Base-by-base conservation (phyloP, 1,284 basidiomycete species). In the Melampsora medusae region DNA sequence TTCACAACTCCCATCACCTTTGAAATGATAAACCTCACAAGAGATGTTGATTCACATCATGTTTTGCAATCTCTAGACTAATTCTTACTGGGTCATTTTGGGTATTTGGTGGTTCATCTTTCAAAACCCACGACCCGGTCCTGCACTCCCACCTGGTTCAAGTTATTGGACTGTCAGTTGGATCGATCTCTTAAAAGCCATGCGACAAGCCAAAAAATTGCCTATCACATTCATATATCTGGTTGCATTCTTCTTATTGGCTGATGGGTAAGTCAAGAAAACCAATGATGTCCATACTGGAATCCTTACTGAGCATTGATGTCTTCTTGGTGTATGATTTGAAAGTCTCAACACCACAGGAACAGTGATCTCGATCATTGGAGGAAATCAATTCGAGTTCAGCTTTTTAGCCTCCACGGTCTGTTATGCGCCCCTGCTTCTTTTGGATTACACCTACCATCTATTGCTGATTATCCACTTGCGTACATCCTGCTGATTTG, bases 41-140 rank as follows among this genome's bases (percentile, higher is more conserved):
- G 7, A 22, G 28, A 19, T 62, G 7, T 28, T 62, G 61, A 14
- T 16, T 33, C 4, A 31, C 61, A 62, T 62, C 2, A 6, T 62
- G 3, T 9, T 35, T 4, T 28, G 10, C 6, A 10, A 42, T 31
- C 49, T 19, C 14, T 38, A 76, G 73, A 76, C 73, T 2, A 76
- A 68, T 42, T 25, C 60, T 35, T 76, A 76, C 46, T 76, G 73
- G 73, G 42, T 76, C 38, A 19, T 76, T 2, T 12, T 69, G 10
- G 73, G 73, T 3, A 28, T 76, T 53, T 68, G 73, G 73, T 76
- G 73, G 73, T 76, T 76, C n/a, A 33, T 76, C 46, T 76, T 76
- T 56, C 66, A 76, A 64, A 38, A 49, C 16, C 42, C 56, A n/a
- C 66, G 73, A 12, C 73, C 73, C 17, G 73, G 73, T 60, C 66